Conservation (phyloP, 2,329 filamentous ascomycete species). For the Macrophomina phaseolina region DNA sequence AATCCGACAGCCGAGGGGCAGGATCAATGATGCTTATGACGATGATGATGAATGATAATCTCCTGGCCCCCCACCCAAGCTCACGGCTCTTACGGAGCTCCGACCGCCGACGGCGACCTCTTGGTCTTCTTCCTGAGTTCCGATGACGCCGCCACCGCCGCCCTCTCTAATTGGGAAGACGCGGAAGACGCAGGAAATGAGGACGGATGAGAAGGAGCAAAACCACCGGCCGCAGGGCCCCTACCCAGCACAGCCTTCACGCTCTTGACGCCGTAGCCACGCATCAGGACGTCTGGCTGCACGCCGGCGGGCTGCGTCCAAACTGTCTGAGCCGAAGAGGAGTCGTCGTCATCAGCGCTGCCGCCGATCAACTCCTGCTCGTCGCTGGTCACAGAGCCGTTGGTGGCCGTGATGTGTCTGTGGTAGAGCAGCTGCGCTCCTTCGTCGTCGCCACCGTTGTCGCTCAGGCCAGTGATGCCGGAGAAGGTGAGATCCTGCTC, state of each 20-base stretch:
- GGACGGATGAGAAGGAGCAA: background rate
- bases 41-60: too few species aligned
- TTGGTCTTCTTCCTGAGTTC: background rate
- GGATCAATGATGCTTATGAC: too few species aligned
- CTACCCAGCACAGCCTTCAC: background rate
- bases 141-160: too few species aligned
- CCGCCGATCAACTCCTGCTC: background rate
- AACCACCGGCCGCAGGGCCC: background rate
- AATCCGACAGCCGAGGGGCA: too few species aligned
- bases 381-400: constrained; percentile 55
- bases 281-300: background rate
- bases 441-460: background rate
- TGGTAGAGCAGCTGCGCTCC: constrained; percentile 57
- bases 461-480: constrained; percentile 43
- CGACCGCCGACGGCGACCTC: background rate
- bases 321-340: background rate
- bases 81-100: too few species aligned
- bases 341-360: background rate
- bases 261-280: background rate
- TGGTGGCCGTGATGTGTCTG: constrained; percentile 61
- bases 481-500: constrained; percentile 63
- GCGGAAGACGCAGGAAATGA: background rate
- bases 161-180: background rate
- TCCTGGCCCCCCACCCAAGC: too few species aligned
- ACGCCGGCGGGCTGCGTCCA: background rate